Evolutionary conservation across 257 asterid genomes (phyloP).

Genomic region (Solanum clarkiae): DNA sequence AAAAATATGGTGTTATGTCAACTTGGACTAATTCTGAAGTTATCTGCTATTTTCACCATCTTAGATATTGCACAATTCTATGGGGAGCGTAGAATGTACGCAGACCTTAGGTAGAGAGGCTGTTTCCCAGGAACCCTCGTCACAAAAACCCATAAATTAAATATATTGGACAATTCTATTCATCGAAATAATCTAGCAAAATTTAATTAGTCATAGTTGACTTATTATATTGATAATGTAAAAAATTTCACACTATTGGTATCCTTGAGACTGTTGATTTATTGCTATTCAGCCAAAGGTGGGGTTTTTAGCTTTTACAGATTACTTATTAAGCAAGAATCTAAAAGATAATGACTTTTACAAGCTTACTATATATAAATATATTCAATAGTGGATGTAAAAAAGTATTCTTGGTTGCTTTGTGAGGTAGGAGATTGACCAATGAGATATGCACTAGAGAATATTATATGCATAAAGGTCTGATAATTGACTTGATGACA

Average conservation of each 20-base stretch:
- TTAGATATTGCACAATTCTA: not conserved
- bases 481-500: not conserved
- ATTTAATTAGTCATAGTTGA: not conserved
- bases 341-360: not conserved
- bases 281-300: not conserved
- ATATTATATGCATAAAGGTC: not conserved
- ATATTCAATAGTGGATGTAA: not conserved
- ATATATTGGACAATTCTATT: not conserved
- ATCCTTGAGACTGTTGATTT: not conserved
- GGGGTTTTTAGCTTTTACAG: not conserved
- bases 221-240: not conserved
- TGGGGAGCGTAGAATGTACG: no score
- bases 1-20: not conserved
- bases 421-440: not conserved
- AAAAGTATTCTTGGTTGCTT: not conserved
- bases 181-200: not conserved
- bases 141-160: no score
- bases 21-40: not conserved
- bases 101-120: no score
- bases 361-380: not conserved
- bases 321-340: not conserved
- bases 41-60: not conserved
- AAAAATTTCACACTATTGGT: slow-evolving; percentile 1
- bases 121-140: no score
- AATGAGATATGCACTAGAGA: not conserved